These are phyloP conservation scores for Saccharomycopsis schoenii DNA, from an alignment of 805 yeast genomes.

Conservation along the genomic window DNA sequence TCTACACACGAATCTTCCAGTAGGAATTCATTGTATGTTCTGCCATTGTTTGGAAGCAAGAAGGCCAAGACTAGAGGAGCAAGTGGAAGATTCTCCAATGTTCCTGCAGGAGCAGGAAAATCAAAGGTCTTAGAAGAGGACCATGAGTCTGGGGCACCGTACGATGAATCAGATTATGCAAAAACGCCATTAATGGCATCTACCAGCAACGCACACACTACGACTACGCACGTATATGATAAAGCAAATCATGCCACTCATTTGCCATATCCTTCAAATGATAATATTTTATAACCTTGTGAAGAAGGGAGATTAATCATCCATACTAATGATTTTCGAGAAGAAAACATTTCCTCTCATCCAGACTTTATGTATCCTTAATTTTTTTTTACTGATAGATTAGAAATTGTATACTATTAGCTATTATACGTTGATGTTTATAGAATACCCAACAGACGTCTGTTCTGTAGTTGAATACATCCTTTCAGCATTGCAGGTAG, in stretches of 20 bases:
- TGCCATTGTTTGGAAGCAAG: not conserved
- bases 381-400: not conserved
- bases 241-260: not conserved
- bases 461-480: too few species aligned
- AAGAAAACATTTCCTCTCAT: too few species aligned
- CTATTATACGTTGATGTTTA: not conserved
- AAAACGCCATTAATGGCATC: not conserved
- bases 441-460: not conserved
- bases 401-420: not conserved
- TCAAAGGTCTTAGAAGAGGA: not conserved
- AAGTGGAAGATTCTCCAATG: not conserved
- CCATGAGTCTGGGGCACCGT: not conserved
- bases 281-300: not conserved
- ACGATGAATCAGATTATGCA: not conserved
- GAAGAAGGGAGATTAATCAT: not conserved
- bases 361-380: not conserved
- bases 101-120: not conserved
- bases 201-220: not conserved
- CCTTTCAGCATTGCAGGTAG: too few species aligned
- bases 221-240: not conserved
- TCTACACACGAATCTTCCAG: not conserved
- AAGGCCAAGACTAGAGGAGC: not conserved
- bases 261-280: not conserved
- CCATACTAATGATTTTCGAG: too few species aligned
- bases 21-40: not conserved